These are phyloP conservation scores for Vinca minor DNA, from an alignment of 257 asterid species.

Conservation along the genomic window DNA sequence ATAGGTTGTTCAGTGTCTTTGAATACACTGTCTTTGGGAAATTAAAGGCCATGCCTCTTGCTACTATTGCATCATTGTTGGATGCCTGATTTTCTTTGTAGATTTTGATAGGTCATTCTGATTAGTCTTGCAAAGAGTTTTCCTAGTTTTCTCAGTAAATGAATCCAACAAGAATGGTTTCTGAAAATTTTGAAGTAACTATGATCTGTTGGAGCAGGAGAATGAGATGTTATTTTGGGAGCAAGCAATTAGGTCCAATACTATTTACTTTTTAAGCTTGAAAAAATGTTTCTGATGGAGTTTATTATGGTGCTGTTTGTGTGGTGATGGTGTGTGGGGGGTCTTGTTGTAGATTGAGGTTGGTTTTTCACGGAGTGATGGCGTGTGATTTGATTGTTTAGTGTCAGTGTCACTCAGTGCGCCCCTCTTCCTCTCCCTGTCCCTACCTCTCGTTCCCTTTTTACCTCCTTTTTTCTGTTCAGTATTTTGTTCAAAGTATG, in stretches of 20 bases:
- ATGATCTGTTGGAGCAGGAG: not conserved
- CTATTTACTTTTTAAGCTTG: too few species aligned
- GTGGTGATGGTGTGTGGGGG: not conserved
- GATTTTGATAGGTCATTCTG: too few species aligned
- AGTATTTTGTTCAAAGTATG: not conserved
- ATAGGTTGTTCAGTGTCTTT: not conserved
- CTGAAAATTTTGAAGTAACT: not conserved
- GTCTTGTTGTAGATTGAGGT: not conserved
- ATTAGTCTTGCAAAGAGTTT: too few species aligned
- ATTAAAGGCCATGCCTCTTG: too few species aligned
- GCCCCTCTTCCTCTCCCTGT: too few species aligned
- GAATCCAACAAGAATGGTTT: not conserved
- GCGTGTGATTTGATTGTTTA: not conserved
- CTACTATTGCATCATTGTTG: not conserved
- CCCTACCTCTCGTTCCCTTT: not conserved
- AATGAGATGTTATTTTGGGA: not conserved
- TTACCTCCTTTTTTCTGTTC: not conserved
- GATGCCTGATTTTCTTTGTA: not conserved
- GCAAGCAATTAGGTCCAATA: not conserved
- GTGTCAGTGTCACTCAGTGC: not conserved
- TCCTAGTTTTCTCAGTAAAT: too few species aligned
- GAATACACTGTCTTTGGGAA: not conserved
- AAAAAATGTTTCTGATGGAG: not conserved
- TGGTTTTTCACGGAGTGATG: not conserved
- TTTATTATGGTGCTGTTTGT: not conserved